Evolutionary conservation across 805 yeast genomes (phyloP).

Genomic region (Clavispora carvajalis): DNA sequence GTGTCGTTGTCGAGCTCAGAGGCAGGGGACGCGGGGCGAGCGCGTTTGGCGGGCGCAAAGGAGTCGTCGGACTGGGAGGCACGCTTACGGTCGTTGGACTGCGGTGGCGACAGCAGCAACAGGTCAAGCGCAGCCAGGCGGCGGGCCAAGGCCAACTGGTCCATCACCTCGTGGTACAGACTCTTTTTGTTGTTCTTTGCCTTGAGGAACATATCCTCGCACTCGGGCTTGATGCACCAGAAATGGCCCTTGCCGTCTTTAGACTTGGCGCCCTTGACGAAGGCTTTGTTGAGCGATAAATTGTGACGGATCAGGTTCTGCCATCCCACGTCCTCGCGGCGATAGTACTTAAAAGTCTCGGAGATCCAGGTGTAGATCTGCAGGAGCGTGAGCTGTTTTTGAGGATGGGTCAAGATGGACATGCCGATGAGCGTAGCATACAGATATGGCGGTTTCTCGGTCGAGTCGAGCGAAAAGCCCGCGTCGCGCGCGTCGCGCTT

Average conservation of each 20-base stretch:
- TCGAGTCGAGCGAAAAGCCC: conserved; percentile 45
- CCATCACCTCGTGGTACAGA: conserved; percentile 40
- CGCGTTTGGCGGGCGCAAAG: neutral
- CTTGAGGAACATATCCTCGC: conserved; percentile 73
- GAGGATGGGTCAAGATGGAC: conserved; percentile 80
- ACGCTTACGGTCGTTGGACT: conserved; percentile 7
- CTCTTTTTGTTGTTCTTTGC: conserved; percentile 47
- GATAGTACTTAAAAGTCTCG: conserved; percentile 76
- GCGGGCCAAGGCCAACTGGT: conserved; percentile 24
- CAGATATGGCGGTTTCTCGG: conserved; percentile 85
- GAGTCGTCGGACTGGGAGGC: neutral
- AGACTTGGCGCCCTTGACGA: conserved; percentile 84
- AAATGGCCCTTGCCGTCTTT: conserved; percentile 88
- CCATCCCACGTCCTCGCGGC: conserved; percentile 89
- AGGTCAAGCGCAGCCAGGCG: conserved; percentile 2
- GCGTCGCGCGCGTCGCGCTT: conserved; percentile 25
- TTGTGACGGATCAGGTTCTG: conserved; percentile 96
- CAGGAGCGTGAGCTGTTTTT: conserved; percentile 35
- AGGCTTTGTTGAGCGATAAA: conserved; percentile 87
- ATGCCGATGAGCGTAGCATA: conserved; percentile 91
- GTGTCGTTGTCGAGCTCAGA: conserved; percentile 3
- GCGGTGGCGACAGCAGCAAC: conserved; percentile 15
- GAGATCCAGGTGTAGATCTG: conserved; percentile 93
- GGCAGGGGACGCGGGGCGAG: neutral
- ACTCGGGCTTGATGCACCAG: conserved; percentile 86